Base-by-base conservation (phyloP, 2,329 filamentous ascomycete species). In the Epichloe hybrida region DNA sequence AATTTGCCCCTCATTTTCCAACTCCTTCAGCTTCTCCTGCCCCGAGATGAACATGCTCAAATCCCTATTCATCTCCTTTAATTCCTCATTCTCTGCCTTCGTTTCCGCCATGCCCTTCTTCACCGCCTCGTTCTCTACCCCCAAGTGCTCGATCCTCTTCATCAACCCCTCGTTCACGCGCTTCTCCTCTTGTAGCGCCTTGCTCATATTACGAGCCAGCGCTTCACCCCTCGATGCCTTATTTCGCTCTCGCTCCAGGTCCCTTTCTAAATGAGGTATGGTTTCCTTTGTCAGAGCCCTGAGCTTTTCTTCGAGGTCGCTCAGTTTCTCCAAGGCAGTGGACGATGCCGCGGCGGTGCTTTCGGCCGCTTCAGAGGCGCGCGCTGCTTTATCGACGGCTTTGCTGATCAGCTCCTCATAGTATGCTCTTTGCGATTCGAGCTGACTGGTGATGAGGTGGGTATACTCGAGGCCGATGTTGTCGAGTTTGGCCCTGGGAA, bases 381-480 rank as follows among this genome's bases (percentile, higher is more conserved):
- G 80, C 1, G 83, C 77, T 0, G 90, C 90, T 69, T 97, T 97
- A 66, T 95, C 88, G 0, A 85, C 89, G 0, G 88, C 88, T 55
- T 94, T 88, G 60, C 83, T 84, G 49, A 98, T 78, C 64, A 95
- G 81, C 58, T 95, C 91, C 64, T 97, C 91, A 59, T 95, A 98
- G 67, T 97, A 98, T 0, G 86, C 76, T 9, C 93, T 80, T 65
- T 98, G 93, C 42, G 84, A 89, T 64, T 97, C 93, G 2, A 98
- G 80, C 62, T 98, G 93, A 53, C 84, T 90, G 3, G 88, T 94
- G 11, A 98, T 79, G 2, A 98, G 79, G 62, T 96, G 90, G 0
- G 91, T 93, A 65, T 97, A 98, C 68, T 98, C 93, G 57, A 93
- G 77, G 34, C 88, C 88, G 63, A 97, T 94, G 61, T 80, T 87